Conservation (phyloP, 768 basidiomycete species). For the Termitomyces titanicus region DNA sequence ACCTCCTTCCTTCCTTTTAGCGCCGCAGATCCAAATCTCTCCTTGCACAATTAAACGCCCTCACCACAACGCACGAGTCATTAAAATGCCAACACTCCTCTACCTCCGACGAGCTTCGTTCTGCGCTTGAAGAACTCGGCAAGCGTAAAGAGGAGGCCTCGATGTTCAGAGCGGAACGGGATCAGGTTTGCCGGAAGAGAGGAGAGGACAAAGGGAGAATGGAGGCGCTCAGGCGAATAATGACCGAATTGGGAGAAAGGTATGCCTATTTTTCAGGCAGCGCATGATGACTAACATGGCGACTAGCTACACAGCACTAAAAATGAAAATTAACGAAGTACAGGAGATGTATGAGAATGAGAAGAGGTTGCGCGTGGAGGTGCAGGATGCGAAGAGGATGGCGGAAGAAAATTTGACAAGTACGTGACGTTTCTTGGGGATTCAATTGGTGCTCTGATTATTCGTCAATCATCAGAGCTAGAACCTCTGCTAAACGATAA, state of each 20-base stretch:
- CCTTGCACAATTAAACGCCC: background rate
- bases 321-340: constrained; percentile 1
- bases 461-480: constrained; percentile 3
- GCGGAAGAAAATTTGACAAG: constrained; percentile 8
- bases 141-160: background rate
- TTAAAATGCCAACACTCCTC: constrained; percentile 5
- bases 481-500: constrained; percentile 22
- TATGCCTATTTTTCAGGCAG: background rate
- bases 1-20: background rate
- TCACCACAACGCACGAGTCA: constrained; percentile 7
- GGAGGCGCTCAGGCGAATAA: background rate
- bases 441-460: background rate
- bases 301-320: constrained; percentile 9
- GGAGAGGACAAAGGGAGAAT: constrained; percentile 5
- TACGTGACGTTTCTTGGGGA: background rate
- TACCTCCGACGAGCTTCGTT: constrained; percentile 1
- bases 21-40: constrained; percentile 4
- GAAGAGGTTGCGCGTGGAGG: background rate
- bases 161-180: background rate
- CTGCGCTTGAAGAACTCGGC: background rate
- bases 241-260: constrained; percentile 11
- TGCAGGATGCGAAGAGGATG: constrained; percentile 2
- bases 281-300: background rate
- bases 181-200: background rate
- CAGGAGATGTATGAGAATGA: constrained; percentile 5